A percentile compares a stretch with the other conserved stretches of the same genome.
Evolutionary conservation across 1,284 basidiomycete species (phyloP).

Genomic region (Ceratobasidium sp.): DNA sequence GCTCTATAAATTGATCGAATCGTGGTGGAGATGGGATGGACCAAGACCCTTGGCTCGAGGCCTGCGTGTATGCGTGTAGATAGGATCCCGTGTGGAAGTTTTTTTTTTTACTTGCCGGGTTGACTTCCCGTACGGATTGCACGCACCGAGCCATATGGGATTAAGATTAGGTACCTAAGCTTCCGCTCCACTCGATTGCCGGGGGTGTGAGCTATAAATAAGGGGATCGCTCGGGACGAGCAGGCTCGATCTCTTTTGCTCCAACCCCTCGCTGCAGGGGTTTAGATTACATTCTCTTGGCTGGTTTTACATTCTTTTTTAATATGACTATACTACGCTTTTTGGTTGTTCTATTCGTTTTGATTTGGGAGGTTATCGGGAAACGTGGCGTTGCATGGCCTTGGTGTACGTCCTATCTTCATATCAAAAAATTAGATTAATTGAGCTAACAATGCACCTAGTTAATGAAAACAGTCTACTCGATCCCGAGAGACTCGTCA

Average conservation of each 20-base stretch:
- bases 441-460: conserved; percentile 10
- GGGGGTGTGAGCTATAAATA: not conserved
- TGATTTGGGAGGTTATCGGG: not conserved
- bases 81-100: not conserved
- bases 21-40: too few species aligned
- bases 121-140: not conserved
- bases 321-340: not conserved
- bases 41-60: too few species aligned
- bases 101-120: not conserved
- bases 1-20: too few species aligned
- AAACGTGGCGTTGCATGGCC: conserved; percentile 45
- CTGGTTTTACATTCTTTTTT: too few species aligned
- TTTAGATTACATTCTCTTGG: too few species aligned
- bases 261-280: too few species aligned
- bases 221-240: not conserved
- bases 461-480: conserved; percentile 12
- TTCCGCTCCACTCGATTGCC: not conserved
- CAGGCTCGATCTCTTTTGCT: too few species aligned
- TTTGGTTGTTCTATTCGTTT: not conserved
- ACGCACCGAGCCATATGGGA: not conserved
- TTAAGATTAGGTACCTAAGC: not conserved
- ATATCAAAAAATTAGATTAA: not conserved
- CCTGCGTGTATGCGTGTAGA: not conserved
- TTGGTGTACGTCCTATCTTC: conserved; percentile 32
- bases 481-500: conserved; percentile 8